Base-by-base conservation (phyloP, 768 basidiomycete genomes). In the Mycena amicta region DNA sequence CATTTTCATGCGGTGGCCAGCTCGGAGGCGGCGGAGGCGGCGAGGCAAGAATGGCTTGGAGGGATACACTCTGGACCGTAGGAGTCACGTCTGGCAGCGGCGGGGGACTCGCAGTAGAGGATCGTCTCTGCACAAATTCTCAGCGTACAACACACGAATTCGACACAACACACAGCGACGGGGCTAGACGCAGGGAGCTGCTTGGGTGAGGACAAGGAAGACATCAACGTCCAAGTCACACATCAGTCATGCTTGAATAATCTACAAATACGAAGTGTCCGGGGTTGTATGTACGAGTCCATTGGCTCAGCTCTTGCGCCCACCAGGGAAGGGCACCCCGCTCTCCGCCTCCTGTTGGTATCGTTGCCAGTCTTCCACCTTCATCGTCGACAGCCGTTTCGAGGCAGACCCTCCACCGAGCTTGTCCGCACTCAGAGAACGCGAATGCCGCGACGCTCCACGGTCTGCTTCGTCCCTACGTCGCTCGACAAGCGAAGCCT, bases 281-380 rank as follows among this genome's bases (percentile, higher is more conserved):
- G n/a, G n/a, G n/a, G n/a, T n/a, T n/a, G n/a, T n/a, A n/a, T n/a
- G n/a, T n/a, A n/a, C n/a, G n/a, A n/a, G n/a, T n/a, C n/a, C n/a
- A n/a, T n/a, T n/a, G n/a, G n/a, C n/a, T n/a, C n/a, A n/a, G n/a
- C n/a, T n/a, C n/a, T n/a, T n/a, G n/a, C 69, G 71, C 46, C 75
- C 69, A 57, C 79, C 77, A 29, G 87, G 87, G 71, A 88, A 88
- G 22, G 87, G 87, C 50, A 88, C 83, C 18, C 73, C 76, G n/a
- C n/a, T n/a, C 12, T 75, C 30, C 8, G 57, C 63, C 59, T 66
- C 66, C 52, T 83, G 77, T 68, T 92, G 91, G 65, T 86, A 81
- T 62, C 83, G 82, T 71, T 90, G 87, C 91, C 92, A 93, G 68
- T 92, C 91, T 70, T 92, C 89, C 39, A 93, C 91, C 69, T 92